Conservation (phyloP, 768 basidiomycete species). For the Leccinum obscurum region DNA sequence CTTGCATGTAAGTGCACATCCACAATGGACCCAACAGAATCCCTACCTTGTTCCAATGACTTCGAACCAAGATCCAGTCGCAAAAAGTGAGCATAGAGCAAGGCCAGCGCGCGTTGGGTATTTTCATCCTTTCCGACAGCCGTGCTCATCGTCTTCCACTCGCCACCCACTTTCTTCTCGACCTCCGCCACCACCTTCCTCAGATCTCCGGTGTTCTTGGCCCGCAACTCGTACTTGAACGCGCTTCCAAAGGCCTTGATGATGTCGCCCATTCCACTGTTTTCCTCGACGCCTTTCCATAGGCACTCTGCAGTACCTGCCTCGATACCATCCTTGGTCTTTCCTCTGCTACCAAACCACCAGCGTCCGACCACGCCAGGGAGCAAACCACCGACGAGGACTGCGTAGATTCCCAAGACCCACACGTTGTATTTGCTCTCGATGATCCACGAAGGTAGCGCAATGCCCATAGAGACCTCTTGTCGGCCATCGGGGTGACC, state of each 20-base stretch:
- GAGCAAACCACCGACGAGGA: conserved; percentile 84
- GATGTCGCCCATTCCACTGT: conserved; percentile 69
- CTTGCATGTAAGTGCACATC: not conserved
- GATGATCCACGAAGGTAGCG: conserved; percentile 90
- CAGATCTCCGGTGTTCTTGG: conserved; percentile 39
- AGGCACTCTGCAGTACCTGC: conserved; percentile 79
- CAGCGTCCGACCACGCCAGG: conserved; percentile 89
- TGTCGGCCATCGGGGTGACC: conserved; percentile 98
- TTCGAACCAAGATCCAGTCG: conserved; percentile 55
- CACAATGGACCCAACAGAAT: conserved; percentile 4
- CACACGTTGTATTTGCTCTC: conserved; percentile 89
- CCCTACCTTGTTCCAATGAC: conserved; percentile 62
- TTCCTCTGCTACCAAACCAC: conserved; percentile 93
- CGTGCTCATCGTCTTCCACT: conserved; percentile 54
- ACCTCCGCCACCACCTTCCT: conserved; percentile 54
- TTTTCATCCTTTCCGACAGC: conserved; percentile 41
- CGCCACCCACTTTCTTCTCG: conserved; percentile 44
- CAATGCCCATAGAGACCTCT: conserved; percentile 91
- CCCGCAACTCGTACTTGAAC: conserved; percentile 56
- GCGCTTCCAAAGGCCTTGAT: conserved; percentile 68
- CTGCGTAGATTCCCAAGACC: conserved; percentile 85
- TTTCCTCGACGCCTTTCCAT: conserved; percentile 86
- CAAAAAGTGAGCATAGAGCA: conserved; percentile 85
- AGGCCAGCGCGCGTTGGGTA: conserved; percentile 53
- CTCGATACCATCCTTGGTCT: conserved; percentile 91